Percentiles rank a stretch among this genome's conserved stretches.
These are phyloP conservation scores for Phaseolus lunatus DNA, from an alignment of 306 rosid genomes.

Conservation along the genomic window DNA sequence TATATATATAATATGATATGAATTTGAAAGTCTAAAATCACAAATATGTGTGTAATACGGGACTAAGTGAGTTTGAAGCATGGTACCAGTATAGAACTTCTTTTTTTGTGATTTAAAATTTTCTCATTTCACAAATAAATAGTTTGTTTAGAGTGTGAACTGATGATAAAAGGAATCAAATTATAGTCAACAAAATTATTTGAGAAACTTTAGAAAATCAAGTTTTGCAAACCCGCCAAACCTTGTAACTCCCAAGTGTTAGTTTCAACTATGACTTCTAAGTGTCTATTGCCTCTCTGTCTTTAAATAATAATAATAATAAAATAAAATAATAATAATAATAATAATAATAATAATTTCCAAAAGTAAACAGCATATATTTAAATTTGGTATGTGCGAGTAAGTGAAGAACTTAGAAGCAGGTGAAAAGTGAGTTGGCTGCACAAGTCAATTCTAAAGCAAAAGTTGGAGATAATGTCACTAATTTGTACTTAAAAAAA, in stretches of 20 bases:
- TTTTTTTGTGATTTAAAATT: too few relatives aligned
- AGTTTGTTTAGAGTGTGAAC: constrained; percentile 51
- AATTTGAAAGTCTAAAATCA: too few relatives aligned
- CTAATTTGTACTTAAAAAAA: not conserved
- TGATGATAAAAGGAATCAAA: constrained; percentile 43
- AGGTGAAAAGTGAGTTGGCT: constrained; percentile 6
- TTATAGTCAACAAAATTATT: constrained; percentile 48
- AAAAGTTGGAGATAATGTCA: constrained; percentile 11
- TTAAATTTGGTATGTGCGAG: not conserved
- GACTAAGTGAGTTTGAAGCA: too few relatives aligned
- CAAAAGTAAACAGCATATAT: constrained; percentile 32
- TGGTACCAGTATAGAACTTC: too few relatives aligned
- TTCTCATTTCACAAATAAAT: not conserved
- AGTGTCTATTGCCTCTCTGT: not conserved
- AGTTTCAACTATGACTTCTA: not conserved
- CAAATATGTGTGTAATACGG: too few relatives aligned
- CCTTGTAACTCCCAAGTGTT: constrained; percentile 39
- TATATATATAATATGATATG: too few relatives aligned
- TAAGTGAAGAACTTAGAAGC: not conserved
- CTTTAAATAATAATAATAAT: not conserved
- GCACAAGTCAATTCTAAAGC: constrained; percentile 21
- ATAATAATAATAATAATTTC: not conserved
- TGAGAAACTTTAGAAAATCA: constrained; percentile 15
- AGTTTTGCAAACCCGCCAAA: constrained; percentile 60
- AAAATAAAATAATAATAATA: not conserved